Evolutionary conservation across 164 flowering plant species (phyloP).

Genomic region (Malania oleifera): DNA sequence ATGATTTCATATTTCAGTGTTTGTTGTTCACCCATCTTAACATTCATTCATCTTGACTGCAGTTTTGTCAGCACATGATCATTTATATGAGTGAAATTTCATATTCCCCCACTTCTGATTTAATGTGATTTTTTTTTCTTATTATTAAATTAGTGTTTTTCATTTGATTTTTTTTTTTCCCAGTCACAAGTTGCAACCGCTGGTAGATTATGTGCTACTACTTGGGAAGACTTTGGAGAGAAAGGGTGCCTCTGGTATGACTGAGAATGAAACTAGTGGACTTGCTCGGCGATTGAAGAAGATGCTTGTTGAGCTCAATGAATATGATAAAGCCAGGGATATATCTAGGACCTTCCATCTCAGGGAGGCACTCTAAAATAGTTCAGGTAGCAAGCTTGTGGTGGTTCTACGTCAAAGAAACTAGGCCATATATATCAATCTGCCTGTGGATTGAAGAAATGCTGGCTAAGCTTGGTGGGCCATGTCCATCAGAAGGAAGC

Average conservation of each 20-base stretch:
- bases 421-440: too few species aligned
- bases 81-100: too few species aligned
- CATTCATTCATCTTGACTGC: too few species aligned
- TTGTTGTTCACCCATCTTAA: too few species aligned
- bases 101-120: background rate
- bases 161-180: slow-evolving; percentile 8
- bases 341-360: slow-evolving; percentile 66
- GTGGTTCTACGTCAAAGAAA: too few species aligned
- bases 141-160: background rate
- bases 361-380: slow-evolving; percentile 31
- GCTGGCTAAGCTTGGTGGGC: too few species aligned
- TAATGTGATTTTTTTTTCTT: background rate
- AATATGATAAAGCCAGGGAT: slow-evolving; percentile 77
- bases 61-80: too few species aligned
- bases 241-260: slow-evolving; percentile 38
- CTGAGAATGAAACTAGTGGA: slow-evolving; percentile 48
- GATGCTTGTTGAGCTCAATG: slow-evolving; percentile 83
- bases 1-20: too few species aligned
- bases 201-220: slow-evolving; percentile 60
- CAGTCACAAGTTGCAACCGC: slow-evolving; percentile 72
- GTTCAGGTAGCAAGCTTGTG: too few species aligned
- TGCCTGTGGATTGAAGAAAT: too few species aligned
- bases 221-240: slow-evolving; percentile 60
- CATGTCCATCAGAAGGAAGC: slow-evolving; percentile 24
- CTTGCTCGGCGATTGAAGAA: slow-evolving; percentile 82